Evolutionary conservation across 345 rosid species (phyloP).

Genomic region (Clarkia xantiana): DNA sequence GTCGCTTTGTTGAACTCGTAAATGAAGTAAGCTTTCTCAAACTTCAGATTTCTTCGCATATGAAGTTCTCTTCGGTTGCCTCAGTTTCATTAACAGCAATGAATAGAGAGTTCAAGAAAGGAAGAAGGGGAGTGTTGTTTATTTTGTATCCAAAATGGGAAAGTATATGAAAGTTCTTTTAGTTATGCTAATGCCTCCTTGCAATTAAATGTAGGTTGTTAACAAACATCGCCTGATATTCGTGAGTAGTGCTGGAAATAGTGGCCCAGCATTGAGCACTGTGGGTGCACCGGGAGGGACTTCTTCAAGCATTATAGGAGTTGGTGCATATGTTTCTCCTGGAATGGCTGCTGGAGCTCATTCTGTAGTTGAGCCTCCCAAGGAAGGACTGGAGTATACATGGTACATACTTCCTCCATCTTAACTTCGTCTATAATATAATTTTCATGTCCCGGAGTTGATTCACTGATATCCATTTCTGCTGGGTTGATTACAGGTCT

Average conservation of each 20-base stretch:
- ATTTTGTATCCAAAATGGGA: not conserved
- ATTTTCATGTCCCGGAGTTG: conserved; percentile 1
- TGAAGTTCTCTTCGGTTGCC: not conserved
- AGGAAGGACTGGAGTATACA: conserved; percentile 87
- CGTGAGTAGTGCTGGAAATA: conserved; percentile 98
- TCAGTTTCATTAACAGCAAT: not conserved
- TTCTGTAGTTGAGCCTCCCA: conserved; percentile 82
- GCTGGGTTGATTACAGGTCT: conserved; percentile 48
- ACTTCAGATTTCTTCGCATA: conserved; percentile 8
- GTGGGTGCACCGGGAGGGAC: conserved; percentile 99
- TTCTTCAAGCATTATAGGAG: conserved; percentile 83
- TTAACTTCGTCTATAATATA: not conserved
- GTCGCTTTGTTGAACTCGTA: conserved; percentile 92
- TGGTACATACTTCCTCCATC: conserved; percentile 28
- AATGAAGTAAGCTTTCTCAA: conserved; percentile 49
- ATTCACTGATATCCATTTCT: conserved; percentile 7
- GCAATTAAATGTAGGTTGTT: conserved; percentile 49
- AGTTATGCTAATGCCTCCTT: not conserved
- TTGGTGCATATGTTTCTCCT: conserved; percentile 98
- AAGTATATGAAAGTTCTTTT: not conserved
- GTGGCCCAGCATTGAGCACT: conserved; percentile 90
- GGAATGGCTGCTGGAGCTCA: conserved; percentile 97
- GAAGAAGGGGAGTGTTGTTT: too few species aligned
- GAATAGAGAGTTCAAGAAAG: too few species aligned
- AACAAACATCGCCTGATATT: conserved; percentile 73